Percentiles rank a stretch among this genome's conserved stretches.
Conservation (phyloP, 495 filamentous ascomycete genomes). For the Jackrogersella multiformis region DNA sequence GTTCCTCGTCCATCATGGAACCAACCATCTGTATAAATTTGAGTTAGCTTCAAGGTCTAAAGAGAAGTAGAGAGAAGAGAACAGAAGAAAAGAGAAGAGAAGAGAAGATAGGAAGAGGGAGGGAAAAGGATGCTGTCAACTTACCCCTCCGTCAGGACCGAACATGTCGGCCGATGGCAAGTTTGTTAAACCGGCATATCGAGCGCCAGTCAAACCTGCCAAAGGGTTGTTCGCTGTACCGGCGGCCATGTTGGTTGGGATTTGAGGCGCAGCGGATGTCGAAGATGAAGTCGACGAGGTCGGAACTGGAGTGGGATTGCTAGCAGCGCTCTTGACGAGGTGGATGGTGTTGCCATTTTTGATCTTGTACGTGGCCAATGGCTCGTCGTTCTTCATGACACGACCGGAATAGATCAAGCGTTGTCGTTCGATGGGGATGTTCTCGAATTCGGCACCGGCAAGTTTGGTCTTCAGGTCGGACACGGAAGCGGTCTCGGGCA, state of each 20-base stretch:
- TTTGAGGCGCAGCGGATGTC: slow-evolving; percentile 62
- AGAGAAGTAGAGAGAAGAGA: neutral
- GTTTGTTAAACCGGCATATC: slow-evolving; percentile 91
- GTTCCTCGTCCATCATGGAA: slow-evolving; percentile 75
- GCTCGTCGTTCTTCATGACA: slow-evolving; percentile 93
- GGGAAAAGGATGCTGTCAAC: slow-evolving; percentile 49
- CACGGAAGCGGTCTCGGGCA: slow-evolving; percentile 79
- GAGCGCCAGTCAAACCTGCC: slow-evolving; percentile 88
- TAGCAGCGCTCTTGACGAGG: slow-evolving; percentile 92
- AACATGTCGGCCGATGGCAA: slow-evolving; percentile 90
- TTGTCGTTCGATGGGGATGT: slow-evolving; percentile 84
- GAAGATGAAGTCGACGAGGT: slow-evolving; percentile 62
- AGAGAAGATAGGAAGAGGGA: too few species aligned
- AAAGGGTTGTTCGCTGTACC: slow-evolving; percentile 92
- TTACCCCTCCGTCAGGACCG: slow-evolving; percentile 95
- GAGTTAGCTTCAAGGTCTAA: slow-evolving; percentile 43
- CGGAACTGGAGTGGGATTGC: slow-evolving; percentile 77
- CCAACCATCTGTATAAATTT: slow-evolving; percentile 79
- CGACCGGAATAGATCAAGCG: slow-evolving; percentile 97
- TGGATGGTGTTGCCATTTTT: slow-evolving; percentile 96
- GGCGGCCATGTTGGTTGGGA: slow-evolving; percentile 90
- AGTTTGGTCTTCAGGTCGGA: slow-evolving; percentile 90
- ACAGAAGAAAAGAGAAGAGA: neutral
- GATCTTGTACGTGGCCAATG: slow-evolving; percentile 87
- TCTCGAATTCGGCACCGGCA: slow-evolving; percentile 77